Evolutionary conservation across 2,329 filamentous ascomycete species (phyloP), one percentile per base, ranked within the genome.

Genomic region (Ilyonectria mors-panacis): DNA sequence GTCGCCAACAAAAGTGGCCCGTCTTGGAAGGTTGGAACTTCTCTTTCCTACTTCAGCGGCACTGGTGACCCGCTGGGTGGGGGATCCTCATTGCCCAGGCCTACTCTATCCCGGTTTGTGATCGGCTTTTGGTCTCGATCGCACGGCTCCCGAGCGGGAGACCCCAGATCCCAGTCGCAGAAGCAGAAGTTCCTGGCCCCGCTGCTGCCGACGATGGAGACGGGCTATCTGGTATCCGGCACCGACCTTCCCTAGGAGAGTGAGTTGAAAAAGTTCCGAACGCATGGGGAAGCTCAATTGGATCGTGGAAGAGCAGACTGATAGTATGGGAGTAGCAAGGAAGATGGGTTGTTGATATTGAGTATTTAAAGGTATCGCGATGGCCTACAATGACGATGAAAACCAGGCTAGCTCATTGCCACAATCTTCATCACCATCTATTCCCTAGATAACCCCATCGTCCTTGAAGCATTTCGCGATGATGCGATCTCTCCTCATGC

Each of bases 401-500:
- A 21, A 21, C 12, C 50, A 63, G 33, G 19, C 59, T 30, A 35
- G 10, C 63, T 56, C 55, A 30, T 12, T 59, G 28, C 15, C 15
- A 37, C 23, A 6, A 33, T 28, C 44, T n/a, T 17, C 13, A 19
- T 10, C 9, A 12, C 8, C 17, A 19, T n/a, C 7, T 35, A n/a
- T 9, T 12, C 13, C 13, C 21, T 19, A 4, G n/a, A 21, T 56
- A 9, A 45, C n/a, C 15, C 35, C 13, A 26, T 30, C 19, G n/a
- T 35, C 50, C 35, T 57, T 15, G 26, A 15, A 4, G 13, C 59
- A 39, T 12, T 45, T 64, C 12, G 50, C 56, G 3, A 81, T 80
- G 79, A 81, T 80, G 79, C 81, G 79, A 68, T 78, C 77, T 30
- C 70, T 79, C 26, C 59, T 79, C 48, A 69, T 80, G 23, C 70